Evolutionary conservation across 2,329 filamentous ascomycete genomes (phyloP), one percentile per base, ranked within the genome.

Genomic region (Tympanopsis confertula): DNA sequence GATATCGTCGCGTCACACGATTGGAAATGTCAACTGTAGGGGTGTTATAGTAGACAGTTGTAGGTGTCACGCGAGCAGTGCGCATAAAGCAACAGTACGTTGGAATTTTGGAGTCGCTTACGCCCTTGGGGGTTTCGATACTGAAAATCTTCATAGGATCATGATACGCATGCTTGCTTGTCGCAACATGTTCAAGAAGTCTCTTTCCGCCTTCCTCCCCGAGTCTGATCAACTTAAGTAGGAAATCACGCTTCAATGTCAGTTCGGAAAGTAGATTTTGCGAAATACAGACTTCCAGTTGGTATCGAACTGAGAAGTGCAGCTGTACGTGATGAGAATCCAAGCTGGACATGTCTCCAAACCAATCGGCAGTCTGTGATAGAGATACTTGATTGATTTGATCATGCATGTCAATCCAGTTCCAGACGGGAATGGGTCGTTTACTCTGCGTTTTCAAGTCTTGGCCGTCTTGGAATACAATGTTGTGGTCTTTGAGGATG

Each of bases 221-320:
- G 14, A 82, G 59, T 0, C 60, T 49, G 2, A 61, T 54, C 3
- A 96, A 66, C 30, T 61, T 68, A 19, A 66, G 53, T 2, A 94
- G 59, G 45, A 96, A 96, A 3, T 74, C 67, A 2, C 58, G 53
- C 1, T 65, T 69, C 33, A 96, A 70, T 35, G 72, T 82, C 51
- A 86, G 74, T 54, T 95, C 89, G 38, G 80, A 81, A 12, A 98
- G 61, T 18, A 77, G 66, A 1, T 79, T 78, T 19, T 82, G 74
- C 0, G 88, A 94, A n/a, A 96, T 69, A 52, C 89, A 96, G 0
- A 86, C 88, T 55, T 98, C 89, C 0, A 98, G 71, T 53, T 94
- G 87, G 51, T 96, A 98, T 13, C 86, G 74, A 1, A 94, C 74
- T 1, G 76, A 61, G 43, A 87, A 95, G 0, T 74, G 62, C 3